Evolutionary conservation across 2,329 filamentous ascomycete genomes (phyloP).

Genomic region (Fusarium agapanthi): DNA sequence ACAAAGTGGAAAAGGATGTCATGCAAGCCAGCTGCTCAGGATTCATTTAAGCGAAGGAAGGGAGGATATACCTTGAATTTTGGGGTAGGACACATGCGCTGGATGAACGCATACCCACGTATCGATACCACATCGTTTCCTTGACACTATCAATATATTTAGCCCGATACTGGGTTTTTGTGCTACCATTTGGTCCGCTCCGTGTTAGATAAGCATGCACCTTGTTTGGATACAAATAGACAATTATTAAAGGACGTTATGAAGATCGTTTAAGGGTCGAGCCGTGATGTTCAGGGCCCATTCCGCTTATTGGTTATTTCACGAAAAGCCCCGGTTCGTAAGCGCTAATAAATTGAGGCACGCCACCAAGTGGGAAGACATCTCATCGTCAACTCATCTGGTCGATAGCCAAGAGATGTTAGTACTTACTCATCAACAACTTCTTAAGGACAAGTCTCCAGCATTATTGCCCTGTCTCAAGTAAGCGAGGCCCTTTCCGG

Average conservation of each 20-base stretch:
- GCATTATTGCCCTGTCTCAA: background rate
- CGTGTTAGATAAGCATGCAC: background rate
- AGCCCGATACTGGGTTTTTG: slow-evolving; percentile 4
- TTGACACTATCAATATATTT: slow-evolving; percentile 23
- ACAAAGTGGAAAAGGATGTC: slow-evolving; percentile 29
- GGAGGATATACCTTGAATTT: slow-evolving; percentile 33
- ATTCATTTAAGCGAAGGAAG: slow-evolving; percentile 3
- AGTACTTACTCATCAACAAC: background rate
- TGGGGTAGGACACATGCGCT: slow-evolving; percentile 30
- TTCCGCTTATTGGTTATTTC: background rate
- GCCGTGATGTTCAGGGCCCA: background rate
- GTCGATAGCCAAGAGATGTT: too few species aligned
- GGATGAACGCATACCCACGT: slow-evolving; percentile 33
- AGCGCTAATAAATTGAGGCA: slow-evolving; percentile 18
- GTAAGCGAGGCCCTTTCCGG: background rate
- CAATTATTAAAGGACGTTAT: background rate
- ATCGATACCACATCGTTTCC: slow-evolving; percentile 42
- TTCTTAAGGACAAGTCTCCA: background rate
- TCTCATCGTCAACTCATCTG: background rate
- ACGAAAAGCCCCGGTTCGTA: background rate
- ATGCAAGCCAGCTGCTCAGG: slow-evolving; percentile 20
- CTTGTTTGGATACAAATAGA: background rate
- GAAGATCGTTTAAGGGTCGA: background rate
- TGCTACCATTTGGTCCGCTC: background rate
- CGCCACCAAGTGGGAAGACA: background rate